Percentiles rank a stretch among this genome's conserved stretches.
Evolutionary conservation across 2,329 filamentous ascomycete species (phyloP).

Genomic region (Fusarium musae): DNA sequence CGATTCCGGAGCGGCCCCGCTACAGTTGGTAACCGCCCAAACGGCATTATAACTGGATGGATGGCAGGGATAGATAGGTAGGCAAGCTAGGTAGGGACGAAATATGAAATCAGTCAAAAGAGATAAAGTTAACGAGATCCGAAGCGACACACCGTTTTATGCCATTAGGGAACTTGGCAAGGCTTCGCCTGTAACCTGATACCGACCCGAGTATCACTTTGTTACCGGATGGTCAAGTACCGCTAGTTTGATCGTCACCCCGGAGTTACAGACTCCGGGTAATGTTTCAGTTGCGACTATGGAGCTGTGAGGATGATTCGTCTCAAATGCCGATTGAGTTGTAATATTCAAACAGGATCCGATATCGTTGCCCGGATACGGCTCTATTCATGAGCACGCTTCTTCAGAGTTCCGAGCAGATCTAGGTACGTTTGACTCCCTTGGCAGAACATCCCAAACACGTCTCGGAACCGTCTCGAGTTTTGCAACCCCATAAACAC

Average conservation of each 20-base stretch:
- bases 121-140: neutral
- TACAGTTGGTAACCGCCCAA: neutral
- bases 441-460: constrained; percentile 12
- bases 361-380: neutral
- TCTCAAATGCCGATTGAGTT: neutral
- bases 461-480: constrained; percentile 31
- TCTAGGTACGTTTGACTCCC: neutral
- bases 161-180: neutral
- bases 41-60: neutral
- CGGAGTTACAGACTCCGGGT: constrained; percentile 15
- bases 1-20: neutral
- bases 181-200: constrained; percentile 6
- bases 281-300: constrained; percentile 24
- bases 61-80: neutral
- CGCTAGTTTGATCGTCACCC: constrained; percentile 36
- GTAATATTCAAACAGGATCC: neutral
- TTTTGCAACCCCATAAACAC: neutral
- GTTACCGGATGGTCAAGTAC: constrained; percentile 30
- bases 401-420: constrained; percentile 1
- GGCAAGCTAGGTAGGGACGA: neutral
- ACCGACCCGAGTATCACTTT: constrained; percentile 29
- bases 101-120: neutral
- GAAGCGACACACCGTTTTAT: neutral
- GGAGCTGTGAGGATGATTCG: constrained; percentile 7
- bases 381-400: constrained; percentile 1